These are phyloP conservation scores for Nannizziopsis barbatae DNA, from an alignment of 2,329 filamentous ascomycete species.

Conservation along the genomic window DNA sequence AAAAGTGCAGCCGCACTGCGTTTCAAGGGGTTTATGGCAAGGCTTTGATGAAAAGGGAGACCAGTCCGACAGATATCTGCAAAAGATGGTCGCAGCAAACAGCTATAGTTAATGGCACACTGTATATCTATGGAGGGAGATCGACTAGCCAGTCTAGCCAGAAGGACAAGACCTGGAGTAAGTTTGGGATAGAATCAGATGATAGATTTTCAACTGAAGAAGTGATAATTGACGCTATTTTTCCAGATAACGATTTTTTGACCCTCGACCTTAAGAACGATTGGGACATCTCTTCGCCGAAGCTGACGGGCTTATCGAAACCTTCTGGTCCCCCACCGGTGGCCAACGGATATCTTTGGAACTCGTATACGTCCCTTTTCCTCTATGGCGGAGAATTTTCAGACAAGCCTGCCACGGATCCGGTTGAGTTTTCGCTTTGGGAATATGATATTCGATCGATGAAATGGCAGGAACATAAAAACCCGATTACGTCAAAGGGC, in stretches of 20 bases:
- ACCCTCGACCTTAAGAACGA: slow-evolving; percentile 59
- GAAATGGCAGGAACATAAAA: slow-evolving; percentile 52
- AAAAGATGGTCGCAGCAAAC: slow-evolving; percentile 56
- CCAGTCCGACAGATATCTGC: slow-evolving; percentile 48
- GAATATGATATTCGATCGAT: slow-evolving; percentile 52
- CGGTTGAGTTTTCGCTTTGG: slow-evolving; percentile 55
- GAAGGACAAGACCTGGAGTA: slow-evolving; percentile 57
- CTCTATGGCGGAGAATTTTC: slow-evolving; percentile 67
- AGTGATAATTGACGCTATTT: slow-evolving; percentile 1
- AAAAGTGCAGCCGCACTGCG: not conserved
- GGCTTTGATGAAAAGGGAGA: slow-evolving; percentile 15
- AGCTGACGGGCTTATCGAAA: slow-evolving; percentile 50
- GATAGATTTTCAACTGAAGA: not conserved
- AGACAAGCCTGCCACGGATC: slow-evolving; percentile 48
- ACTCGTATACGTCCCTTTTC: slow-evolving; percentile 57
- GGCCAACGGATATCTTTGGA: slow-evolving; percentile 65
- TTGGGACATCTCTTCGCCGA: slow-evolving; percentile 57
- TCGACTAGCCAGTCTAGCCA: slow-evolving; percentile 49
- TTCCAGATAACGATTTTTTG: slow-evolving; percentile 58
- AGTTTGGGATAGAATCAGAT: slow-evolving; percentile 20
- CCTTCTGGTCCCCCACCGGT: slow-evolving; percentile 61
- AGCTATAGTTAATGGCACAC: slow-evolving; percentile 59
- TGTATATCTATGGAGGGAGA: slow-evolving; percentile 66
- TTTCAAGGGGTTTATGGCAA: not conserved
- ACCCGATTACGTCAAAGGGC: slow-evolving; percentile 52